Percentiles rank a stretch among this genome's conserved stretches.
phyloP scores from a whole-genome alignment of 192 early-diverging fungal genomes.

The Paraglomus brasilianum region DNA sequence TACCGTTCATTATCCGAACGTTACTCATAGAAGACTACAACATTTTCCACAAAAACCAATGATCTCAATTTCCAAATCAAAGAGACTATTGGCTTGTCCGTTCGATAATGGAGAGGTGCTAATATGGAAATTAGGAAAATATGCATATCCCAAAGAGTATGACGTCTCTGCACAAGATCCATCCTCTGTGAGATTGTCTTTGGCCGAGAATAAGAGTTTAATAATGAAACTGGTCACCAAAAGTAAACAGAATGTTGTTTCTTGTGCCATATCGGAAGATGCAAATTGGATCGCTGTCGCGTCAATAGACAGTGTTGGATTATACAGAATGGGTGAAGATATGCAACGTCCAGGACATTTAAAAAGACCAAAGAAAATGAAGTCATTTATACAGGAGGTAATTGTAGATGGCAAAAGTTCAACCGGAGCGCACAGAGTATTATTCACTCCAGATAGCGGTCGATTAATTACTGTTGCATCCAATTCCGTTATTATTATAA shows the following conservation, averaged over 20 bases:
- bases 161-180: too few species aligned
- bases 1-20: conserved; percentile 59
- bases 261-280: conserved; percentile 76
- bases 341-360: conserved; percentile 50
- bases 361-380: conserved; percentile 44
- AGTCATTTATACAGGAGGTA: conserved; percentile 35
- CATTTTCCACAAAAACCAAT: conserved; percentile 61
- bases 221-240: too few species aligned
- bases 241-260: conserved; percentile 60
- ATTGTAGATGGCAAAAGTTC: conserved; percentile 36
- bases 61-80: conserved; percentile 60
- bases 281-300: conserved; percentile 83
- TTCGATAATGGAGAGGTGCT: conserved; percentile 65
- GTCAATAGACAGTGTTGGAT: conserved; percentile 66
- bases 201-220: too few species aligned
- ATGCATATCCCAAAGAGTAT: too few species aligned
- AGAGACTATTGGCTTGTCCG: conserved; percentile 60
- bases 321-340: conserved; percentile 59
- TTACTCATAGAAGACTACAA: conserved; percentile 60
- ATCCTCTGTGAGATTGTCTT: too few species aligned
- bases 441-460: conserved; percentile 78
- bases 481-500: conserved; percentile 72
- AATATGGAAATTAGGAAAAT: conserved; percentile 81
- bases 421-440: conserved; percentile 65
- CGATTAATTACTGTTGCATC: conserved; percentile 73